Base-by-base conservation (phyloP, 306 rosid species). In the Rubus parviflorus region DNA sequence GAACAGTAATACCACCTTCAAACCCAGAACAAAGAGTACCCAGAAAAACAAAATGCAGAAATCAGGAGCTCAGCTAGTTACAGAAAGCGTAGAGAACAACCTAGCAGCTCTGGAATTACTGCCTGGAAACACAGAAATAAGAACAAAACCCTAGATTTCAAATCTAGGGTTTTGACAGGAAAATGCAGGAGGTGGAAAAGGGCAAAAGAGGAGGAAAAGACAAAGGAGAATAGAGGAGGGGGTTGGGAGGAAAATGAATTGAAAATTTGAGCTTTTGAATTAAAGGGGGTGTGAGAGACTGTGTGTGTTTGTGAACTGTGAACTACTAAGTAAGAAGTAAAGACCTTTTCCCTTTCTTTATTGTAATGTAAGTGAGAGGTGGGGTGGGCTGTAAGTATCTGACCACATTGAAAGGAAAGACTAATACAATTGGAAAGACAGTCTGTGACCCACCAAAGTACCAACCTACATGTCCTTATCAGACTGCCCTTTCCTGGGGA, bases 81-180 rank as follows among this genome's bases (percentile, higher is more conserved):
- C 19, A 78, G 81, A 79, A 72, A 43, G 78, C 6, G 45, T 57
- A 68, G 23, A 38, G 20, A 46, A 76, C 5, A 80, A 56, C 71
- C 67, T 66, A 72, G 80, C 15, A 64, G 60, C 37, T 47, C 37
- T 43, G n/a, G 72, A 82, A 75, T 75, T 74, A 83, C 38, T 54
- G 82, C 77, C 75, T 49, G 69, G 67, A 54, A 54, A 79, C 82
- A 70, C 84, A 64, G 23, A 35, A 65, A 49, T 75, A 80, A 78
- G 68, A 90, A 84, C 76, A 83, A 87, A 89, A 92, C 92, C 96
- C 92, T 92, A 90, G 97, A 89, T 92, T 87, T 14, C 0, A 87
- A 89, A 84, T 83, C 90, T 88, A 90, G 93, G 97, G 93, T 84
- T 95, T 90, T 88, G 90, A 82, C 67, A 79, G 82, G 81, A 67